Conservation (phyloP, 768 basidiomycete species). For the Pleurotus cornucopiae region DNA sequence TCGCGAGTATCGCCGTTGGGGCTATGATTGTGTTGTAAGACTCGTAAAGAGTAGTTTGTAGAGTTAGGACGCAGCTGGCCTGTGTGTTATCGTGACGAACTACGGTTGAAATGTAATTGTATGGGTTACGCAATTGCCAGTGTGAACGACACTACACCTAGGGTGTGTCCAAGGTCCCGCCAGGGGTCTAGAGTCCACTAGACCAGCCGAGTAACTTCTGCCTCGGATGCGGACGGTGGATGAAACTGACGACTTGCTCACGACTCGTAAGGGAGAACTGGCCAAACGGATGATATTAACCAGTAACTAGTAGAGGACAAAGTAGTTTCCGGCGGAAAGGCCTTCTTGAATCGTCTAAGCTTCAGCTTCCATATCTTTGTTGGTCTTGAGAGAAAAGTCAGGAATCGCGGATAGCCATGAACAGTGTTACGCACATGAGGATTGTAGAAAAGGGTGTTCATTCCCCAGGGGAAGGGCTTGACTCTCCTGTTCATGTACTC, state of each 20-base stretch:
- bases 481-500: slow-evolving; percentile 72
- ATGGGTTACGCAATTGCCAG: not conserved
- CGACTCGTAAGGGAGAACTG: not conserved
- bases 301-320: not conserved
- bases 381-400: slow-evolving; percentile 34
- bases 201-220: no score
- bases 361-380: slow-evolving; percentile 55
- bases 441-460: slow-evolving; percentile 82
- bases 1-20: not conserved
- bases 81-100: not conserved
- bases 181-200: no score
- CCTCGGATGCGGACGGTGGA: no score
- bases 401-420: slow-evolving; percentile 1
- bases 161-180: no score
- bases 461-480: slow-evolving; percentile 86
- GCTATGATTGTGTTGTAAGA: not conserved
- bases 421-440: slow-evolving; percentile 44
- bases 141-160: no score
- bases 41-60: not conserved
- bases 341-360: slow-evolving; percentile 11
- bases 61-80: slow-evolving; percentile 8
- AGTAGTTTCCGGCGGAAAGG: not conserved
- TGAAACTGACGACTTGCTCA: not conserved
- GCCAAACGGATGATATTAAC: not conserved
- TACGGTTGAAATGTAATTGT: not conserved